A percentile compares a stretch with the other conserved stretches of the same genome.
Conservation (phyloP, 2,329 filamentous ascomycete genomes). For the Arthrinium puccinioides region DNA sequence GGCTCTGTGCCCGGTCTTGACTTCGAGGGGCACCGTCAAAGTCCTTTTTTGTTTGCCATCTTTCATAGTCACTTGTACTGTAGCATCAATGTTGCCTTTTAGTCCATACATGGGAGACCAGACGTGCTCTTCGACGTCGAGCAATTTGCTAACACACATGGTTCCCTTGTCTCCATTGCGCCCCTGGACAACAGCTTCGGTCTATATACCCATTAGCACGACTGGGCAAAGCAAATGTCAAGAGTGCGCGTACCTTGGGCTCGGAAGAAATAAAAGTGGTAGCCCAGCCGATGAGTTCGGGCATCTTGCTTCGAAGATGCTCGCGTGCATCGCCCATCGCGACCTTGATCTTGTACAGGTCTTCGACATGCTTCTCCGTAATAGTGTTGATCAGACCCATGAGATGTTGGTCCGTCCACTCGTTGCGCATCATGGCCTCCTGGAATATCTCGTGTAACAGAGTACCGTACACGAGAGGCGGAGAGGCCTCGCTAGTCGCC, state of each 20-base stretch:
- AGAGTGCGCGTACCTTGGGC: constrained; percentile 49
- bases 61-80: constrained; percentile 77
- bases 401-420: constrained; percentile 69
- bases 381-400: constrained; percentile 58
- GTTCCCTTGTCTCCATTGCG: constrained; percentile 68
- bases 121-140: constrained; percentile 95
- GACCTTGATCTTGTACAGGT: constrained; percentile 81
- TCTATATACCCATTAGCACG: constrained; percentile 32
- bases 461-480: constrained; percentile 83
- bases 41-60: constrained; percentile 60
- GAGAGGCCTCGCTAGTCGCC: constrained; percentile 71
- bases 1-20: constrained; percentile 86
- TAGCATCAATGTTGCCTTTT: constrained; percentile 97
- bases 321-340: constrained; percentile 65
- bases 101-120: constrained; percentile 98
- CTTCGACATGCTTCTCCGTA: constrained; percentile 74
- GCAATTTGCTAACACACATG: constrained; percentile 85
- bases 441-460: constrained; percentile 96
- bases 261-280: constrained; percentile 66
- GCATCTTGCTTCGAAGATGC: constrained; percentile 76
- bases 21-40: constrained; percentile 84
- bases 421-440: constrained; percentile 74
- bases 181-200: constrained; percentile 69
- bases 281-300: constrained; percentile 77
- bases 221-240: not conserved